phyloP scores from a whole-genome alignment of 768 basidiomycete genomes.

The Rhizopogon vinicolor region DNA sequence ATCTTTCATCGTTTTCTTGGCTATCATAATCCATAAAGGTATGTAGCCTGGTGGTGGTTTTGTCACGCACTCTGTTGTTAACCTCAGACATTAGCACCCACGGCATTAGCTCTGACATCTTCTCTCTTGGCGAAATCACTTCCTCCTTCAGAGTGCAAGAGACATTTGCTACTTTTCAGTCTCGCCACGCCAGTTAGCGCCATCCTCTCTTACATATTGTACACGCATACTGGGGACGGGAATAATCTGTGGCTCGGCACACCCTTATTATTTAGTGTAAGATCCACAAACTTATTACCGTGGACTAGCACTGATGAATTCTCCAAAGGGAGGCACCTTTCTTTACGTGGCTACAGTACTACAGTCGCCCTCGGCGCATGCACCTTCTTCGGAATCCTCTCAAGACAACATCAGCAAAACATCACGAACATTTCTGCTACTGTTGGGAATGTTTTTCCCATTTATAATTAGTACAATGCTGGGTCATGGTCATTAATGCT shows the following conservation, averaged over 20 bases:
- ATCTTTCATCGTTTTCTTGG: constrained; percentile 84
- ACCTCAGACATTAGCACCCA: constrained; percentile 59
- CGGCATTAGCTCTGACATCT: constrained; percentile 83
- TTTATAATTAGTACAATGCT: constrained; percentile 53
- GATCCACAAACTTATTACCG: constrained; percentile 18
- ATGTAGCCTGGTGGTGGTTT: neutral
- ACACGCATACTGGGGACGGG: constrained; percentile 42
- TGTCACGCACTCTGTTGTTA: neutral
- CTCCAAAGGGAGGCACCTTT: constrained; percentile 80
- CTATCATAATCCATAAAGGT: constrained; percentile 92
- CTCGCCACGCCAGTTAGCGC: constrained; percentile 83
- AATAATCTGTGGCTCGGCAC: constrained; percentile 60
- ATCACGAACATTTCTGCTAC: constrained; percentile 47
- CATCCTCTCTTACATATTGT: constrained; percentile 64
- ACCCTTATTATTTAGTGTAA: constrained; percentile 80
- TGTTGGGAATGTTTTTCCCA: constrained; percentile 70
- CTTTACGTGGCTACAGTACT: constrained; percentile 91
- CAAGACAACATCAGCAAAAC: constrained; percentile 40
- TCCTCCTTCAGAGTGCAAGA: constrained; percentile 61
- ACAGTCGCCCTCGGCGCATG: constrained; percentile 63
- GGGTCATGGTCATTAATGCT: constrained; percentile 48
- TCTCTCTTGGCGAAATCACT: constrained; percentile 78
- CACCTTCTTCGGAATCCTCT: constrained; percentile 17
- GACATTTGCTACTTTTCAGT: constrained; percentile 74
- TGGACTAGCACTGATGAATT: neutral